Base-by-base conservation (phyloP, 805 yeast genomes). In the Wickerhamiella spandovensis region DNA sequence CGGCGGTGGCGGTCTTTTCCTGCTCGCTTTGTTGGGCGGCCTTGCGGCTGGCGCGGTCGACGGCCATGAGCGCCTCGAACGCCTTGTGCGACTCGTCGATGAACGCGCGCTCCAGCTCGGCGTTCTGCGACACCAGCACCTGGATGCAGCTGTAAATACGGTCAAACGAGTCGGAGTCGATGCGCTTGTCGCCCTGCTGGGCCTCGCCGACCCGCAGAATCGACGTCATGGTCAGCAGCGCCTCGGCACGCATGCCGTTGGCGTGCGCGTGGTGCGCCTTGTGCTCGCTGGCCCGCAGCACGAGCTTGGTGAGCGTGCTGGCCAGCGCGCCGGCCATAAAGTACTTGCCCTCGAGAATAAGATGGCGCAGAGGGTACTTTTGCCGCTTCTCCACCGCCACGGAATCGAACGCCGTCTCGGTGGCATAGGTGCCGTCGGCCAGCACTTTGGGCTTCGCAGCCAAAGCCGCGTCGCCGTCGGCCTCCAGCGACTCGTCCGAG, bases 381-480 rank as follows among this genome's bases (percentile, higher is more conserved):
- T 64, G 61, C 15, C 58, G 56, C 45, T 59, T 57, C 21, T 53
- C 53, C 13, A 58, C 56, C n/a, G 73, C 70, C n/a, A 66, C 64
- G 3, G 62, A 66, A 15, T 83, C 83, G 51, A 82, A 68, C 0
- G 95, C 92, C 55, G 79, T 78, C 68, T 92, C 98, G 42, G 96
- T 85, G 25, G 98, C 98, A 67, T 92, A 92, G 0, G 99, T 92
- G 59, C 99, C 99, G 69, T 92, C 99, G n/a, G 98, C 95, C 56
- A 92, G 74, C 52, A 92, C 82, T 53, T 83, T 81, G 20, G 97
- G 97, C 48, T 63, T 56, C 18, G 55, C 52, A 47, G 65, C 60
- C 43, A n/a, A 39, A 12, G 50, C 53, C 35, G 68, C 64, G 38
- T 70, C 73, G 13, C 50, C 57, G 21, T 58, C 64, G 5, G 51